A percentile compares a stretch with the other conserved stretches of the same genome.
These are phyloP conservation scores for Paxillus involutus DNA, from an alignment of 768 basidiomycete species.

Conservation along the genomic window DNA sequence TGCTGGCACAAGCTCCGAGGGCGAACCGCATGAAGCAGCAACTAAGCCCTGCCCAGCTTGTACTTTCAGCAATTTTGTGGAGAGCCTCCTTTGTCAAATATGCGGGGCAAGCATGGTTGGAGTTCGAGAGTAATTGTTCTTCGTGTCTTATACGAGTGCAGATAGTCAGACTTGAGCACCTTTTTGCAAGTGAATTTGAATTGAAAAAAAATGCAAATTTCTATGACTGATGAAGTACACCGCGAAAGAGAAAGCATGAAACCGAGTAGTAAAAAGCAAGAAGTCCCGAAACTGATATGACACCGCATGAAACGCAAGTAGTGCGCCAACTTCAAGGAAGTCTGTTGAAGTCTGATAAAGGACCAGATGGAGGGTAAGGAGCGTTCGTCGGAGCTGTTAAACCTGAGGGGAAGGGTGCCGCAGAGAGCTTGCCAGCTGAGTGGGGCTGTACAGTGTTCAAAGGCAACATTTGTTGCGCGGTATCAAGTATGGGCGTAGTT, in stretches of 20 bases:
- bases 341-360: constrained; percentile 26
- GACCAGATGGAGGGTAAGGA: constrained; percentile 25
- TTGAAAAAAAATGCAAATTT: constrained; percentile 19
- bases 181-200: constrained; percentile 19
- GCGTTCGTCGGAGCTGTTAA: constrained; percentile 20
- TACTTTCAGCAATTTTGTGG: constrained; percentile 55
- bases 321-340: constrained; percentile 15
- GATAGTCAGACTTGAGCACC: constrained; percentile 31
- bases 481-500: constrained; percentile 22
- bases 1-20: constrained; percentile 35
- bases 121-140: constrained; percentile 19
- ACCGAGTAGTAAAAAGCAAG: constrained; percentile 21
- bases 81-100: constrained; percentile 42
- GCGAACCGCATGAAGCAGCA: constrained; percentile 21
- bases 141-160: constrained; percentile 34
- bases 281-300: constrained; percentile 24
- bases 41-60: constrained; percentile 53
- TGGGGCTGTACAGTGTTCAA: constrained; percentile 35
- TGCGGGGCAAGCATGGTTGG: constrained; percentile 39
- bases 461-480: constrained; percentile 24
- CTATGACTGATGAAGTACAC: constrained; percentile 32
- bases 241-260: constrained; percentile 18
- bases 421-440: constrained; percentile 31
- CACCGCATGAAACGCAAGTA: constrained; percentile 17
- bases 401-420: constrained; percentile 24